Base-by-base conservation (phyloP, 2,329 filamentous ascomycete genomes). In the Coniochaeta prunicola region DNA sequence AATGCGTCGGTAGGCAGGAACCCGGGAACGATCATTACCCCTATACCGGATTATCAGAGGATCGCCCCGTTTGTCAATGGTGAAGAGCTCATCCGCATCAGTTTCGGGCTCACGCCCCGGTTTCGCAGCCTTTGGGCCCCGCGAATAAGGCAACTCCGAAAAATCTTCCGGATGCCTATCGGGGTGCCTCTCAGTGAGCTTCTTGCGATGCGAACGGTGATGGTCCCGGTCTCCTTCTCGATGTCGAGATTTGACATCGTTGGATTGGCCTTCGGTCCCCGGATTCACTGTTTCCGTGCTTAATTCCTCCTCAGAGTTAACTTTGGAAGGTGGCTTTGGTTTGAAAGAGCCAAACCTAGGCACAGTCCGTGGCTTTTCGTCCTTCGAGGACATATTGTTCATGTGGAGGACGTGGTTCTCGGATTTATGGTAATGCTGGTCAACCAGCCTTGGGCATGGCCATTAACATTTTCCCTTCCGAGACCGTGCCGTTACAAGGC, bases 1-100 rank as follows among this genome's bases (percentile, higher is more conserved):
- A 61, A 76, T 76, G 6, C 91, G 86, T 61, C 80, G 80, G 68
- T 96, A 97, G 2, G 73, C 66, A 0, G 92, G 91, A 12, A 96
- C 74, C 58, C 81, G 82, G 63, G 89, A 89, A 36, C 83, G 84
- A 69, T 96, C 86, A 40, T 89, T 80, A 30, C 83, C 81, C 1
- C 90, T 90, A 69, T 92, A 97, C 28, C 81, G 81, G 50, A 88
- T 71, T 63, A 94, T 91, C 54, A 91, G 80, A 4, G 80, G 76
- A 66, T 97, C 93, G 0, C 93, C 92, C 67, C 85, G 86, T 45
- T 77, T 84, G 71, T 97, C 93, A 57, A 90, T 67, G 50, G 84
- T 66, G 69, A 84, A 92, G 3, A 80, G 68, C 40, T 65, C 59
- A 34, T 64, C 61, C 24, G 30, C 34, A 28, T 1, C 21, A n/a